Base-by-base conservation (phyloP, 164 flowering plant species). In the Macadamia tetraphylla region DNA sequence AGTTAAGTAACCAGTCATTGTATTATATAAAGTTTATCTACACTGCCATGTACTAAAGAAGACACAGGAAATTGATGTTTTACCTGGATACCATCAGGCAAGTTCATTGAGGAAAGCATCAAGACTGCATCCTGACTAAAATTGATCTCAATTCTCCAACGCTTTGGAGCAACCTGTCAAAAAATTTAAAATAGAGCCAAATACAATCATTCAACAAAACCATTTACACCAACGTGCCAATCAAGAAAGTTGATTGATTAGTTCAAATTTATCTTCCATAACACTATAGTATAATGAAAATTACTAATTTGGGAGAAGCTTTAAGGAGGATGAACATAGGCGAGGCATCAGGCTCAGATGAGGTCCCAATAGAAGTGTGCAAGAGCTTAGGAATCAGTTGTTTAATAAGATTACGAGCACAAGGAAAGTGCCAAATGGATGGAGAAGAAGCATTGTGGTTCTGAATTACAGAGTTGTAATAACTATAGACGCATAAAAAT, bases 11-110 rank as follows among this genome's bases (percentile, higher is more conserved):
- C 2, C 51, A 43, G 48, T 12, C 6, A 9, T 51, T 51, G 31
- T 49, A 49, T 57, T 30, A 10, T 15, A 63, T 10, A 23, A 46
- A 3, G 29, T 29, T 23, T 30, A 49, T 29, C 53, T 29, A 35
- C 3, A 7, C 14, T 64, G 31, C 49, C 29, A 14, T 17, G 30
- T 17, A 42, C 46, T 55, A 17, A 53, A 53, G 8, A 17, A 14
- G 40, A 60, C 11, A 15, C 6, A 46, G 51, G 9, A 11, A 46
- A 58, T 51, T 29, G n/a, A 30, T 29, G 18, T 46, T n/a, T 46
- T 76, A 92, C 99, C 99, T 95, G 99, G 70, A 89, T 87, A 56
- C 97, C 98, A 83, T 95, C 98, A 51, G 97, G 98, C 76, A 91
- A 75, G 74, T 87, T 95, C 94, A 95, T 89, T 2, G 99, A 91